Conservation (phyloP, 805 yeast species). For the Yamadazyma paraphyllophila region DNA sequence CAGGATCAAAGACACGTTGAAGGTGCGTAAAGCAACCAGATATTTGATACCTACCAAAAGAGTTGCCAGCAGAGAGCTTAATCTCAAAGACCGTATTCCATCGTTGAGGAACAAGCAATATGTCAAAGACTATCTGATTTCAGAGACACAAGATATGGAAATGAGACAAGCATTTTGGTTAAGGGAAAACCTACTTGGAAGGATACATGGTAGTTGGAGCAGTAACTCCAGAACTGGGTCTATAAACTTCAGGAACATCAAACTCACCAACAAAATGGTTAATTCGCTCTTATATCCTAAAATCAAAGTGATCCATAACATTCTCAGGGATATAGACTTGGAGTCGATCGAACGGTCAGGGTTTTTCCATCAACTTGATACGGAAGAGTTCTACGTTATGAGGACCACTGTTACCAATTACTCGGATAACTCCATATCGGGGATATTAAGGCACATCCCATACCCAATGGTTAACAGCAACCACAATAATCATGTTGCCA, state of each 20-base stretch:
- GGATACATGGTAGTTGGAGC: constrained; percentile 67
- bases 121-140: constrained; percentile 52
- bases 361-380: constrained; percentile 27
- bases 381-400: constrained; percentile 54
- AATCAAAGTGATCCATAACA: constrained; percentile 40
- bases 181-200: constrained; percentile 59
- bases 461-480: constrained; percentile 18
- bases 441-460: constrained; percentile 64
- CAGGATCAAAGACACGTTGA: constrained; percentile 27
- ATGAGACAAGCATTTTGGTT: constrained; percentile 79
- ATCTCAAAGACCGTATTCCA: constrained; percentile 59
- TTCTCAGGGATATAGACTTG: constrained; percentile 15
- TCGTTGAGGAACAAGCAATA: constrained; percentile 69
- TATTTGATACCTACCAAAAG: constrained; percentile 69
- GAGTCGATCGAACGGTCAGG: constrained; percentile 21
- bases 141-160: constrained; percentile 54
- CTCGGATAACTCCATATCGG: constrained; percentile 40
- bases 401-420: constrained; percentile 50
- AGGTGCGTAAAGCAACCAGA: constrained; percentile 42
- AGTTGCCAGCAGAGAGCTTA: constrained; percentile 41
- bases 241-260: constrained; percentile 64
- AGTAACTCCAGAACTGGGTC: constrained; percentile 43
- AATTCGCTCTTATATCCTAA: constrained; percentile 50
- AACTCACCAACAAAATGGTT: constrained; percentile 62
- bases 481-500: constrained; percentile 1